Evolutionary conservation across 805 yeast genomes (phyloP), one percentile per base, ranked within the genome.

Genomic region (Yueomyces sp.): DNA sequence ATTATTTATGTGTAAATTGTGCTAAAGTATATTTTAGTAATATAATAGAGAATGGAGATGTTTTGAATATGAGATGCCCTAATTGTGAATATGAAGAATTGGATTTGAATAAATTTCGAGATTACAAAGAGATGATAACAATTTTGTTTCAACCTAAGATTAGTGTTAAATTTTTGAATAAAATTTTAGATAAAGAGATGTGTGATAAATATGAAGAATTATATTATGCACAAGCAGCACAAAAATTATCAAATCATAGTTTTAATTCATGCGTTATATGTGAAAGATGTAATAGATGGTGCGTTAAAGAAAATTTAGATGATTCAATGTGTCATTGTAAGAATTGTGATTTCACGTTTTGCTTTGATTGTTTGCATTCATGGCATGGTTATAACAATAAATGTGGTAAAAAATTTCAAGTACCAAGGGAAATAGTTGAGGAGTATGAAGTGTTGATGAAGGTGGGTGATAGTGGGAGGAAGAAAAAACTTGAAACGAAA

Each of bases 11-110:
- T 50, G 58, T 55, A 39, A 40, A 46, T 1, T 78, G 84, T 47
- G 54, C 74, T 3, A 45, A 42, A 9, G 68, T 65, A 4, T 76
- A 70, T 47, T 70, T 69, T 41, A 47, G 54, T 1, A 56, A 66
- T 3, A 56, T 61, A 39, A 76, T 78, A 9, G 52, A 52, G 5
- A 54, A 67, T 4, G 83, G 80, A 3, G 73, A 71, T 34, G 64
- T 75, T 4, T 67, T 67, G 19, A 69, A 63, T 40, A 61, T 79
- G 2, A 77, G 76, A 53, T 79, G 85, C 50, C 83, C 84, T 1
- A 69, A 75, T 40, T 73, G 70, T 49, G 55, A 59, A 1, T 52
- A 48, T n/a, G 39, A 44, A 4, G 49, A 51, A 5, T 34, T 52
- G 6, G 50, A 54, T 9, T 37, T 59, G n/a, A 39, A 51, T 6